A percentile compares a stretch with the other conserved stretches of the same genome.
Evolutionary conservation across 2,329 filamentous ascomycete species (phyloP).

Genomic region (Sporothrix brasiliensis): DNA sequence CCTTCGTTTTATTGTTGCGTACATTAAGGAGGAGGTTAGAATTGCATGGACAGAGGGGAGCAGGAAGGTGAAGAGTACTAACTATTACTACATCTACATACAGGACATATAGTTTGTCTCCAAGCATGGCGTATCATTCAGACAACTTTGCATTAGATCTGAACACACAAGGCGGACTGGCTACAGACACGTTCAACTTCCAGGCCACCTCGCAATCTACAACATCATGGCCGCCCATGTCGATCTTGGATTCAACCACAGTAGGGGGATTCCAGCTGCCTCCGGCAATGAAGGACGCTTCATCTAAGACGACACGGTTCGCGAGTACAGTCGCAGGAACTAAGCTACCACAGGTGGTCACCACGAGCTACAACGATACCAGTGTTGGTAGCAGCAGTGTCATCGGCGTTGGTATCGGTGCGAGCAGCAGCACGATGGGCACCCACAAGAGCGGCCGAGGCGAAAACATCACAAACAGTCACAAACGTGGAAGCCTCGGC

Average conservation of each 20-base stretch:
- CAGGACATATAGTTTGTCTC: constrained; percentile 4
- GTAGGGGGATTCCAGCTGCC: neutral
- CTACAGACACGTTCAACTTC: neutral
- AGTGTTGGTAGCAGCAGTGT: neutral
- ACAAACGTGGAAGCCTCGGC: neutral
- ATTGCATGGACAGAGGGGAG: neutral
- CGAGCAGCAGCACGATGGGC: neutral
- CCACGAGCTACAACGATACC: constrained; percentile 23
- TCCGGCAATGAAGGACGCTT: neutral
- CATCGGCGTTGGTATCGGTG: neutral
- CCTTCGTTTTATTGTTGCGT: neutral
- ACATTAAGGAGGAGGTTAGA: neutral
- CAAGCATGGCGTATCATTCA: neutral
- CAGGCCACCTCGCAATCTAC: neutral
- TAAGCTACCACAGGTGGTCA: constrained; percentile 18
- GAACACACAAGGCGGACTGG: neutral
- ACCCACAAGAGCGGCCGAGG: neutral
- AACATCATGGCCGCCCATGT: neutral
- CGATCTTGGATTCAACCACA: neutral
- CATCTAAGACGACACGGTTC: neutral
- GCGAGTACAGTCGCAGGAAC: neutral
- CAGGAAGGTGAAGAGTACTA: neutral
- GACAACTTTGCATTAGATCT: neutral
- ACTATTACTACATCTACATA: neutral
- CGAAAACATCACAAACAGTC: neutral